Evolutionary conservation across 345 rosid species (phyloP).

Genomic region (Ceriops zippeliana): DNA sequence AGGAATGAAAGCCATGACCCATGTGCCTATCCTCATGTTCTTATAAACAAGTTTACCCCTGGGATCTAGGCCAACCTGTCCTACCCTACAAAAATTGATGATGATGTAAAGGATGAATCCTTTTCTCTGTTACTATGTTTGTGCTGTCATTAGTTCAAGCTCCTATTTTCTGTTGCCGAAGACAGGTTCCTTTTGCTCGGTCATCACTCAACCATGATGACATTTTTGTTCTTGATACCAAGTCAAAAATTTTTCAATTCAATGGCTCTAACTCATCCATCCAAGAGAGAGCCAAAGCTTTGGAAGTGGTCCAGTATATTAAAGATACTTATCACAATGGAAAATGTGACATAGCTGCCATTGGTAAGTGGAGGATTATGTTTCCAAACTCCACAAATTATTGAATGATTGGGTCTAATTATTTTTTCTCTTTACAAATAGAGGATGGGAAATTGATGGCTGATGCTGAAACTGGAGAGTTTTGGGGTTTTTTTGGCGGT

Average conservation of each 20-base stretch:
- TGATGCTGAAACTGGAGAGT: conserved; percentile 97
- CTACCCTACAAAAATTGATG: too few species aligned
- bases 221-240: conserved; percentile 90
- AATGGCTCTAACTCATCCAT: conserved; percentile 94
- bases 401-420: conserved; percentile 13
- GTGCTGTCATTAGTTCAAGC: not conserved
- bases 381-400: conserved; percentile 9
- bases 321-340: conserved; percentile 96
- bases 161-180: not conserved
- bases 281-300: conserved; percentile 98
- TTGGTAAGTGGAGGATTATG: conserved; percentile 58
- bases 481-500: conserved; percentile 97
- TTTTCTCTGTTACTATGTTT: conserved; percentile 7
- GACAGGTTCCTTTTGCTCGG: conserved; percentile 86
- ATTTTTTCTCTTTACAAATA: conserved; percentile 23
- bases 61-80: too few species aligned
- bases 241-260: conserved; percentile 88
- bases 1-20: too few species aligned
- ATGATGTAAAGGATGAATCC: too few species aligned
- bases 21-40: too few species aligned
- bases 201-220: conserved; percentile 96
- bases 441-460: conserved; percentile 99
- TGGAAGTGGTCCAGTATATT: conserved; percentile 95
- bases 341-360: conserved; percentile 85
- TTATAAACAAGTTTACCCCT: too few species aligned